phyloP scores from a whole-genome alignment of 495 filamentous ascomycete species.

The Neurospora sp. region DNA sequence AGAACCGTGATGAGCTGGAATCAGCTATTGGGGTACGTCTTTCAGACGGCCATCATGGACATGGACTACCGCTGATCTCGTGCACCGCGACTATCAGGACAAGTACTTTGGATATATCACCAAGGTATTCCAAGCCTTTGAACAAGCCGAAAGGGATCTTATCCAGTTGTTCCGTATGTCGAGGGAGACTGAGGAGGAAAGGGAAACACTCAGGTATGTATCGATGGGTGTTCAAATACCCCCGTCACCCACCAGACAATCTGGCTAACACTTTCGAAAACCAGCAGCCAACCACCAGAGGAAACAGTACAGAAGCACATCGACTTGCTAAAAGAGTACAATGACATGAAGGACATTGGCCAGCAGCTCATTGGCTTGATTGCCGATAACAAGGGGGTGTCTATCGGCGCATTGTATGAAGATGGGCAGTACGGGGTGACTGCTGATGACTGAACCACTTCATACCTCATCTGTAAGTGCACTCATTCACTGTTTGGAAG shows the following conservation, averaged over 20 bases:
- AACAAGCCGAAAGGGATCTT: slow-evolving; percentile 2
- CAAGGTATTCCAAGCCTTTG: slow-evolving; percentile 7
- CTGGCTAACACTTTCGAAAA: background rate
- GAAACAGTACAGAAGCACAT: slow-evolving; percentile 52
- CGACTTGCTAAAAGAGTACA: slow-evolving; percentile 60
- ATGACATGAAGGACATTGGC: slow-evolving; percentile 66
- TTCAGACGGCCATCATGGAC: background rate
- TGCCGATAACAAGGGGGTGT: slow-evolving; percentile 57
- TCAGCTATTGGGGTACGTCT: background rate
- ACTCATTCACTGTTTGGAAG: background rate
- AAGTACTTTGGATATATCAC: slow-evolving; percentile 12
- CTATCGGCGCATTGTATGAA: slow-evolving; percentile 51
- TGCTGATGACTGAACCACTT: slow-evolving; percentile 6
- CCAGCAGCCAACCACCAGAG: slow-evolving; percentile 12
- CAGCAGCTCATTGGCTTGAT: slow-evolving; percentile 65
- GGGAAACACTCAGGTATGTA: slow-evolving; percentile 4
- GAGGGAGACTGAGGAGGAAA: background rate
- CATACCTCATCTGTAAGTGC: background rate
- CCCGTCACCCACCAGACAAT: background rate
- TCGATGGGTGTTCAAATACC: background rate
- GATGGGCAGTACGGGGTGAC: slow-evolving; percentile 30
- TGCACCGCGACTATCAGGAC: background rate
- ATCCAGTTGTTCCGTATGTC: background rate
- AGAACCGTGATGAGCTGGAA: background rate
- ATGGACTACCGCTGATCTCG: background rate